Evolutionary conservation across 202 grass and related monocot genomes (phyloP), one percentile per base, ranked within the genome.

Genomic region (Miscanthus sacchariflorus): DNA sequence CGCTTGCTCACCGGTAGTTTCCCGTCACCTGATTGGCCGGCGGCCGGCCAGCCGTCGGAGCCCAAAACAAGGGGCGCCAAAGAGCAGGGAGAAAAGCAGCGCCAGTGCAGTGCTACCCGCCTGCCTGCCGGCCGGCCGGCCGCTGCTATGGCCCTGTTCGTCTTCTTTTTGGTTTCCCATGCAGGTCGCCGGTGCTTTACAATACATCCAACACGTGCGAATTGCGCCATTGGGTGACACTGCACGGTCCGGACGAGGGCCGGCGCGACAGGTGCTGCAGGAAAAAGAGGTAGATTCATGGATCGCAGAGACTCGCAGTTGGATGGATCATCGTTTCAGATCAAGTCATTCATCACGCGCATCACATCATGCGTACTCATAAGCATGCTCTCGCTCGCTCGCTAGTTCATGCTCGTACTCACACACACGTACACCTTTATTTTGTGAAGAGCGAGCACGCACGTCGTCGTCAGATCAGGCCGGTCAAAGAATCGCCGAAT

Each of bases 181-280:
- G 56, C 56, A 61, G 56, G 21, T 61, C 19, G 56, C 54, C 5
- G 77, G 58, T 43, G 74, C 85, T 15, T 15, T 1, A 15, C 85
- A 49, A 73, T 68, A 80, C 76, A 87, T 27, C 68, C 42, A 65
- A 39, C 78, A 87, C 35, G 78, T 87, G 78, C 59, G 12, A 52
- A 81, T 81, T 75, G 69, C 13, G 3, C 40, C 40, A 74, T 66
- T 54, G 68, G 9, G 7, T 24, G 61, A 17, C 27, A 52, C 5
- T 5, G 40, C 25, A 56, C 18, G 5, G 42, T 23, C 21, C 21
- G 19, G 39, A 7, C 4, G 4, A 56, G 58, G 5, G n/a, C n/a
- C 45, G 12, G 46, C 44, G 61, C 65, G 7, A 54, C 7, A 68
- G 63, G 46, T 58, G 54, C 54, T 1, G 46, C 83, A 40, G 28